These are phyloP conservation scores for Xerocomellus amylosporus DNA, from an alignment of 768 basidiomycete genomes.

Conservation along the genomic window DNA sequence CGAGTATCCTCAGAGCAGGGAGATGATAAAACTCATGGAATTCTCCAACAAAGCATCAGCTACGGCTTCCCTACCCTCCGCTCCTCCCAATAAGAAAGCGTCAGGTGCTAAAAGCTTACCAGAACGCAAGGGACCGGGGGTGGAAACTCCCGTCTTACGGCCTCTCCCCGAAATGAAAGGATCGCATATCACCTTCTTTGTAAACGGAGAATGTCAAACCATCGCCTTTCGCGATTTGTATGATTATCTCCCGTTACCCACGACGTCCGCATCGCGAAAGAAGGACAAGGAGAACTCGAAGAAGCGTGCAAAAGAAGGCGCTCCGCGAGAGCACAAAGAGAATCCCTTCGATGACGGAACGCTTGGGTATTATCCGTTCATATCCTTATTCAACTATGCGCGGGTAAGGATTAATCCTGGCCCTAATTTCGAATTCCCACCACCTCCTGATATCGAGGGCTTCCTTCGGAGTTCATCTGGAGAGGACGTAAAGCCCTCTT, in stretches of 20 bases:
- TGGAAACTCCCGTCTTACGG: constrained; percentile 47
- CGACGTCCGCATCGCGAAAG: constrained; percentile 50
- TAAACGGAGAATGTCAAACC: constrained; percentile 85
- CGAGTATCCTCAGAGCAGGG: constrained; percentile 85
- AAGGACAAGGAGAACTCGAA: constrained; percentile 58
- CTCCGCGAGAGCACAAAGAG: constrained; percentile 68
- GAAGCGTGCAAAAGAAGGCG: constrained; percentile 60
- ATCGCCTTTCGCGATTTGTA: constrained; percentile 85
- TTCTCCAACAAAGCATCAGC: constrained; percentile 58
- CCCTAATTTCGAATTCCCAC: constrained; percentile 78
- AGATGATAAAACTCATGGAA: constrained; percentile 90
- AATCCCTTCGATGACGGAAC: constrained; percentile 93
- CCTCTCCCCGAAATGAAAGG: constrained; percentile 65
- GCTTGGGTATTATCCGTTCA: constrained; percentile 92
- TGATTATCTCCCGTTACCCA: constrained; percentile 82
- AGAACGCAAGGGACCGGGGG: constrained; percentile 43
- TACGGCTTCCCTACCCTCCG: constrained; percentile 54
- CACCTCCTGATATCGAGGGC: constrained; percentile 74
- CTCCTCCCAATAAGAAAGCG: constrained; percentile 56
- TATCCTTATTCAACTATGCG: constrained; percentile 90
- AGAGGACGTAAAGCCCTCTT: constrained; percentile 29
- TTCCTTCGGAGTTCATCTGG: constrained; percentile 42
- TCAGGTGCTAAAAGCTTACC: constrained; percentile 67
- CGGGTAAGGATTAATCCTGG: constrained; percentile 84
- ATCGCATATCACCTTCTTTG: constrained; percentile 84